A percentile compares a stretch with the other conserved stretches of the same genome.
Evolutionary conservation across 805 yeast genomes (phyloP).

Genomic region (Tetrapisispora namnaoensis): DNA sequence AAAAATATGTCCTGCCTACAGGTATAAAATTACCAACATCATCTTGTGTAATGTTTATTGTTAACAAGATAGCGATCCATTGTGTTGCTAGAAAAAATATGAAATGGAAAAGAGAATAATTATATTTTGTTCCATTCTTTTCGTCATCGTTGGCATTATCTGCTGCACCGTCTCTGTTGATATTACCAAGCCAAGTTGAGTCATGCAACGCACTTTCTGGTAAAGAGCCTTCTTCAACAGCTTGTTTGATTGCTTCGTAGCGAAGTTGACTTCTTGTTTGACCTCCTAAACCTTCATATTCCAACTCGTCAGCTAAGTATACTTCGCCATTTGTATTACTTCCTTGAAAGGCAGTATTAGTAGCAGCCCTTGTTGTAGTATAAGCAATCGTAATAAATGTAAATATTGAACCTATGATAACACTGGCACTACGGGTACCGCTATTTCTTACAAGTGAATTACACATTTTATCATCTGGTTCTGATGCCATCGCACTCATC

Average conservation of each 20-base stretch:
- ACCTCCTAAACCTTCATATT: constrained; percentile 36
- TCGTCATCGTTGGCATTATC: constrained; percentile 38
- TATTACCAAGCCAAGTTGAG: constrained; percentile 42
- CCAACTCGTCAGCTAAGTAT: constrained; percentile 24
- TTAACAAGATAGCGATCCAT: constrained; percentile 87
- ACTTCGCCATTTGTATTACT: constrained; percentile 30
- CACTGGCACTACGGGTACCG: constrained; percentile 83
- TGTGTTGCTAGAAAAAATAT: constrained; percentile 93
- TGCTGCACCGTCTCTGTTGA: constrained; percentile 12
- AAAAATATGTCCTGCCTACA: constrained; percentile 92
- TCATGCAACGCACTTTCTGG: constrained; percentile 88
- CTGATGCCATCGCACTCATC: constrained; percentile 88
- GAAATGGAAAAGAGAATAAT: constrained; percentile 78
- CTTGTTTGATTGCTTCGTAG: constrained; percentile 79
- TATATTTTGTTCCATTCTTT: constrained; percentile 69
- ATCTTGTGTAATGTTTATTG: constrained; percentile 81
- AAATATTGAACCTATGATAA: constrained; percentile 82
- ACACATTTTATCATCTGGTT: constrained; percentile 89
- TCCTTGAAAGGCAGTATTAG: constrained; percentile 55
- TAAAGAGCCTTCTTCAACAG: constrained; percentile 90
- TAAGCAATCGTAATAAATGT: constrained; percentile 94
- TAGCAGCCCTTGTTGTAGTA: constrained; percentile 95
- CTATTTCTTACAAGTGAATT: constrained; percentile 84
- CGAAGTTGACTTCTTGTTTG: constrained; percentile 60
- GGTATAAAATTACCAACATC: constrained; percentile 86